Conservation (phyloP, 306 rosid genomes). For the Corylus americana region DNA sequence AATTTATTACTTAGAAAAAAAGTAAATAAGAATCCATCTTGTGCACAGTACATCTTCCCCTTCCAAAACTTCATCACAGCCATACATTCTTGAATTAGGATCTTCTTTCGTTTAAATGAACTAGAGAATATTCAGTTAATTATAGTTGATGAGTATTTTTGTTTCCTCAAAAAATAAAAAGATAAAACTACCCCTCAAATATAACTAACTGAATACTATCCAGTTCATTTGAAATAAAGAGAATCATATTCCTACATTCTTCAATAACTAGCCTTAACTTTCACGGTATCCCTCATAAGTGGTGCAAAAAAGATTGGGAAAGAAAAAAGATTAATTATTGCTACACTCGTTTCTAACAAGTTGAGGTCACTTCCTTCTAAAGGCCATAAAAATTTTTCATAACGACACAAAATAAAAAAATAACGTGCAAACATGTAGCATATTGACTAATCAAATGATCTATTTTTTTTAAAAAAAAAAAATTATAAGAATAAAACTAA, state of each 20-base stretch:
- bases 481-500: no score
- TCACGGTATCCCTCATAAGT: conserved; percentile 18
- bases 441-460: not conserved
- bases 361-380: not conserved
- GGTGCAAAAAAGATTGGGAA: conserved; percentile 27
- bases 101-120: no score
- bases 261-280: not conserved
- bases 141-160: no score
- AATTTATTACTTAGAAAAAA: no score
- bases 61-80: not conserved
- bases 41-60: not conserved
- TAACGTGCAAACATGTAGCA: not conserved
- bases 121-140: no score
- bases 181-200: no score
- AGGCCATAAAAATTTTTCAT: not conserved
- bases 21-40: no score
- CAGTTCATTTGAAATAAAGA: no score
- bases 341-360: not conserved
- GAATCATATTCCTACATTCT: no score
- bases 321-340: not conserved
- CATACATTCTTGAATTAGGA: not conserved
- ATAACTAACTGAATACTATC: no score
- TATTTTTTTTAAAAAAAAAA: no score
- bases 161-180: no score
- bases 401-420: not conserved